Evolutionary conservation across 2,329 filamentous ascomycete genomes (phyloP).

Genomic region (Alternaria brassicicola): DNA sequence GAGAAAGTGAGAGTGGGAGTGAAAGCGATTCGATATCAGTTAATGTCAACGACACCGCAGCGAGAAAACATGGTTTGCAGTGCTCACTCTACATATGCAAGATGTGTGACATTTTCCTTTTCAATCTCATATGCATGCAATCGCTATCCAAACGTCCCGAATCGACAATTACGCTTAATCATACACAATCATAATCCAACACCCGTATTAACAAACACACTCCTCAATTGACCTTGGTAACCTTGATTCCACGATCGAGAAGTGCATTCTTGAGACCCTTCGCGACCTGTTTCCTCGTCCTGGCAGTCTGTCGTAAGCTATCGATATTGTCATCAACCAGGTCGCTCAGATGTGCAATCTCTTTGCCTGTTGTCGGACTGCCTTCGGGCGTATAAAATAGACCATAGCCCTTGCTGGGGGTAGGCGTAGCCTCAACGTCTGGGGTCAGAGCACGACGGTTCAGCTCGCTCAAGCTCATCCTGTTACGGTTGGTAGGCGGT

Average conservation of each 20-base stretch:
- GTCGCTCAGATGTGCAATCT: slow-evolving; percentile 46
- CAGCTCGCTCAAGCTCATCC: slow-evolving; percentile 39
- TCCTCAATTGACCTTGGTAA: slow-evolving; percentile 25
- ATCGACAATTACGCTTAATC: slow-evolving; percentile 21
- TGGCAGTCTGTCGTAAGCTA: slow-evolving; percentile 42
- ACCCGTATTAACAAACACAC: background rate
- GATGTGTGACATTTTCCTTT: slow-evolving; percentile 4
- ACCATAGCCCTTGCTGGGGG: slow-evolving; percentile 39
- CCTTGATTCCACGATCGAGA: slow-evolving; percentile 40
- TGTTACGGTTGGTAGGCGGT: slow-evolving; percentile 44
- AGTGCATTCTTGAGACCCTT: slow-evolving; percentile 48
- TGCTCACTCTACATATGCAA: background rate
- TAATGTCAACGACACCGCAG: background rate
- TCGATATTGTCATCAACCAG: slow-evolving; percentile 51
- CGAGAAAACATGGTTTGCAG: background rate
- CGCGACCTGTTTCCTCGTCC: slow-evolving; percentile 48
- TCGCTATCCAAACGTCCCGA: slow-evolving; percentile 21
- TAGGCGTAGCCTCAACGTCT: slow-evolving; percentile 36
- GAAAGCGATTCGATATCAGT: background rate
- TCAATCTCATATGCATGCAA: background rate
- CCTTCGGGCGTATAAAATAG: slow-evolving; percentile 45
- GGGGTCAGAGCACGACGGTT: slow-evolving; percentile 40
- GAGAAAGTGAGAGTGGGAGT: background rate
- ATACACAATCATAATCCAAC: slow-evolving; percentile 27
- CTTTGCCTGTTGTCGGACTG: slow-evolving; percentile 28